phyloP scores from a whole-genome alignment of 2,329 filamentous ascomycete species.

The Pseudogymnoascus sp. region DNA sequence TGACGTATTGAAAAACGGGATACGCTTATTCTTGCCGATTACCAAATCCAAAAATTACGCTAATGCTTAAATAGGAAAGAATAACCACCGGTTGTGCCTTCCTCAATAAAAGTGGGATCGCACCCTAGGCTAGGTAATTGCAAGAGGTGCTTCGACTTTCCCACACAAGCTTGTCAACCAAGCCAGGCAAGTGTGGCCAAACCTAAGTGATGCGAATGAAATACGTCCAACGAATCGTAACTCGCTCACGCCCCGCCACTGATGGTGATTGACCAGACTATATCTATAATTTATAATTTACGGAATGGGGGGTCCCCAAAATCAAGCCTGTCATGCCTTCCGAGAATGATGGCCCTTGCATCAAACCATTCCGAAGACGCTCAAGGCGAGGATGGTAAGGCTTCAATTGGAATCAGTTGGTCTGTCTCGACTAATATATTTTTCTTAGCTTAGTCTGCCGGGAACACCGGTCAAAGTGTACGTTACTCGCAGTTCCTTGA shows the following conservation, averaged over 20 bases:
- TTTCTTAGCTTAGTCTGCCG: neutral
- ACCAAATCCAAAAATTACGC: neutral
- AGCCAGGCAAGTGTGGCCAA: neutral
- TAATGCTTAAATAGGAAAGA: neutral
- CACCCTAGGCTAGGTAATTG: neutral
- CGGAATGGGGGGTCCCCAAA: neutral
- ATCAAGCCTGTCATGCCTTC: neutral
- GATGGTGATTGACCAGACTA: neutral
- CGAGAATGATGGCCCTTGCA: neutral
- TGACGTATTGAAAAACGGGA: neutral
- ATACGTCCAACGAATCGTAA: neutral
- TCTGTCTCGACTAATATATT: neutral
- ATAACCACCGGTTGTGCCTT: neutral
- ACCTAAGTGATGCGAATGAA: neutral
- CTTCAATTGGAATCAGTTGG: neutral
- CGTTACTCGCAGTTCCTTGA: neutral
- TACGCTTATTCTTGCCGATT: neutral
- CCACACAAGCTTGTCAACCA: neutral
- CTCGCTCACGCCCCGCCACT: neutral
- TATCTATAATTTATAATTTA: neutral
- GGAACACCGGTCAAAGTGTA: neutral
- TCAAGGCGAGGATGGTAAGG: neutral
- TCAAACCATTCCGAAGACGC: neutral
- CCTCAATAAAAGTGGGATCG: neutral
- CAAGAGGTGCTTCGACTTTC: neutral